Conservation (phyloP, 169 alveolate genomes). For the Pseudocohnilembus persalinus region DNA sequence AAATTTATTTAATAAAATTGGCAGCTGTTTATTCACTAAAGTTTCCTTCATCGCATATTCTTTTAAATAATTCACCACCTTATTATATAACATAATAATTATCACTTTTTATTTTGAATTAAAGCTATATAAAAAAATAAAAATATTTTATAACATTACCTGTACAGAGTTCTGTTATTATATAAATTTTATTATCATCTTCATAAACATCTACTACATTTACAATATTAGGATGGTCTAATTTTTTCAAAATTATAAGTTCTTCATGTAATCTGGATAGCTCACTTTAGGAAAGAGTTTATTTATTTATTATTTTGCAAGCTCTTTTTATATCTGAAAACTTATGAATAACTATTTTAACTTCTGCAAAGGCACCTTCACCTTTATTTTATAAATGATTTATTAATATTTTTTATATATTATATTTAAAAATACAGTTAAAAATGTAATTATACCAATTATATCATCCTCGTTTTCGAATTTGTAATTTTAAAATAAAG, state of each 20-base stretch:
- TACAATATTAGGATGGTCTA: constrained; percentile 34
- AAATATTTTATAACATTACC: neutral
- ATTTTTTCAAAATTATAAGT: constrained; percentile 10
- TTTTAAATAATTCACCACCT: constrained; percentile 52
- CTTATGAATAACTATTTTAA: neutral
- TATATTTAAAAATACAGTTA: too few relatives aligned
- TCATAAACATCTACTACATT: constrained; percentile 63
- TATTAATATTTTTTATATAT: too few relatives aligned
- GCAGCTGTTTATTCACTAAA: constrained; percentile 38
- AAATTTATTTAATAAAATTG: constrained; percentile 15
- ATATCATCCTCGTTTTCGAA: neutral
- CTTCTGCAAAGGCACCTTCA: neutral
- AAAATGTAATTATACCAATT: too few relatives aligned
- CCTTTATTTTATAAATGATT: too few relatives aligned
- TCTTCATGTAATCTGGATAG: neutral
- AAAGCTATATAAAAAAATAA: neutral
- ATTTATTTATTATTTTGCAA: neutral
- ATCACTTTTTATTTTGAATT: neutral
- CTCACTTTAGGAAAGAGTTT: neutral
- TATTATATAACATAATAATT: too few relatives aligned
- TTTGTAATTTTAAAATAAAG: neutral
- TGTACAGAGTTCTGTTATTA: constrained; percentile 71
- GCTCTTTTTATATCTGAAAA: neutral
- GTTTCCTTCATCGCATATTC: constrained; percentile 9
- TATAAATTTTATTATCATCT: constrained; percentile 59